phyloP scores from a whole-genome alignment of 257 asterid species.

The Eustoma russellianum region DNA sequence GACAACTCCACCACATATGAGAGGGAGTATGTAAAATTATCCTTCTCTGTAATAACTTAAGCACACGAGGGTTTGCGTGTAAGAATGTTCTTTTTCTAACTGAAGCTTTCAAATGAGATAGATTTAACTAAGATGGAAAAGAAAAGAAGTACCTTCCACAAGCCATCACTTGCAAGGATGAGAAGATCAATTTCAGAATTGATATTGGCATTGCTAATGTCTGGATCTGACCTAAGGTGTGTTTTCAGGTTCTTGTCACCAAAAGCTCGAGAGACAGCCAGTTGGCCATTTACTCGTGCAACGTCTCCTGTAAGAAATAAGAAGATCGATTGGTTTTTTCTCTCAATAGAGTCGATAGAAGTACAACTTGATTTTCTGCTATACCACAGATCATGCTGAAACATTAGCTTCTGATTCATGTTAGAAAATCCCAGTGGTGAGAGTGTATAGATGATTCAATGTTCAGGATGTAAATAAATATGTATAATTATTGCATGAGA shows the following conservation, averaged over 20 bases:
- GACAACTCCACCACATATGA: too few relatives aligned
- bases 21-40: too few relatives aligned
- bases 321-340: constrained; percentile 2
- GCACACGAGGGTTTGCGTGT: too few relatives aligned
- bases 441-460: too few relatives aligned
- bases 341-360: constrained; percentile 3
- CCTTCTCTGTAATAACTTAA: not conserved
- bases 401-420: not conserved
- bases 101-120: too few relatives aligned
- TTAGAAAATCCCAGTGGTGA: too few relatives aligned
- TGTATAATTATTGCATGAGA: too few relatives aligned
- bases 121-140: not conserved
- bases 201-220: constrained; percentile 44
- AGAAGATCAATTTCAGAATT: constrained; percentile 53
- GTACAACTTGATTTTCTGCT: not conserved
- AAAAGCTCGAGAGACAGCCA: constrained; percentile 91
- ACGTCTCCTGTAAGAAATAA: constrained; percentile 59
- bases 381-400: not conserved
- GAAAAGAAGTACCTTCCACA: constrained; percentile 61
- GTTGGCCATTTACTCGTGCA: constrained; percentile 80
- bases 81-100: too few relatives aligned
- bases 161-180: constrained; percentile 90
- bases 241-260: constrained; percentile 86
- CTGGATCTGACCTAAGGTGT: constrained; percentile 78
- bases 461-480: too few relatives aligned